Conservation (phyloP, 805 yeast genomes). For the Grigorovia yakushimaensis region DNA sequence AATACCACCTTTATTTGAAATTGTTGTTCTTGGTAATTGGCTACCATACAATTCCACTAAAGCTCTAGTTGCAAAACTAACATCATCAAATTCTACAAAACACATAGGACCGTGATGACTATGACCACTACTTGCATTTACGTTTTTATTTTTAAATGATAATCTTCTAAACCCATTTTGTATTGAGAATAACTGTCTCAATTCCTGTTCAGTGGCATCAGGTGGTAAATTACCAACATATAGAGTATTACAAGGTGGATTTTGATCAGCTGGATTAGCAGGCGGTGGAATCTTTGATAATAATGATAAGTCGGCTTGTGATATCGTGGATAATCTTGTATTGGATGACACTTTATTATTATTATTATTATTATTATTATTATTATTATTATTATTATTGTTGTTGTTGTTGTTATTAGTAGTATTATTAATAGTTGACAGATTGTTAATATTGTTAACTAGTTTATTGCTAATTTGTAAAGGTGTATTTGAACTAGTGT, state of each 20-base stretch:
- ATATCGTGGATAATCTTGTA: slow-evolving; percentile 9
- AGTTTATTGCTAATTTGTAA: background rate
- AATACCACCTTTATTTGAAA: slow-evolving; percentile 68
- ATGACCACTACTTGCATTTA: slow-evolving; percentile 12
- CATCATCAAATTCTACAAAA: slow-evolving; percentile 94
- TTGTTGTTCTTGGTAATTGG: slow-evolving; percentile 62
- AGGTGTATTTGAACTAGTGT: background rate
- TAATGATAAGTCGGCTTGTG: slow-evolving; percentile 51
- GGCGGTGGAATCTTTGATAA: slow-evolving; percentile 76
- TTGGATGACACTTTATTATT: background rate
- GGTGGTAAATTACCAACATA: slow-evolving; percentile 95
- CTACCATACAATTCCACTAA: slow-evolving; percentile 86
- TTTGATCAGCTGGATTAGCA: slow-evolving; percentile 95
- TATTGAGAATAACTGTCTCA: slow-evolving; percentile 70
- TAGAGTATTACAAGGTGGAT: slow-evolving; percentile 92
- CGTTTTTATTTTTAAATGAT: slow-evolving; percentile 69
- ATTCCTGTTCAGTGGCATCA: slow-evolving; percentile 85
- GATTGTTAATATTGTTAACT: too few species aligned
- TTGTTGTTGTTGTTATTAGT: background rate
- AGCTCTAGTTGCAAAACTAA: slow-evolving; percentile 81
- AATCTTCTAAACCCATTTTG: slow-evolving; percentile 86
- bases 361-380: background rate
- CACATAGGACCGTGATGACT: slow-evolving; percentile 90
- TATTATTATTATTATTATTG: background rate
- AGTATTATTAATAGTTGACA: background rate